Evolutionary conservation across 768 basidiomycete genomes (phyloP), one percentile per base, ranked within the genome.

Genomic region (Amyloporia xantha): DNA sequence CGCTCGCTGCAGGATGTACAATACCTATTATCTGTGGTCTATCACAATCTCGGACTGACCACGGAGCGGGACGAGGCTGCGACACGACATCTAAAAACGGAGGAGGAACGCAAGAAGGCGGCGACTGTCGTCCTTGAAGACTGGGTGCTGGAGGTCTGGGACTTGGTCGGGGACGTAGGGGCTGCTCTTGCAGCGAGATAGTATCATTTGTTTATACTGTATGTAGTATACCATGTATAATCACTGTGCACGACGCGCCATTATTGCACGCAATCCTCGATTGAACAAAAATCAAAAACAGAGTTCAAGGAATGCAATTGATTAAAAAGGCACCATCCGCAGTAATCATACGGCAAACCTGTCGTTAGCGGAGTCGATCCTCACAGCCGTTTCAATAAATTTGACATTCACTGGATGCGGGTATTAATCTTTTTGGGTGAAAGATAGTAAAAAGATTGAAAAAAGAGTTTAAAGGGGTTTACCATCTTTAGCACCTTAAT

Each of bases 21-120:
- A 52, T 90, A 85, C 67, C 64, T 86, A 44, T 65, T 84, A 25
- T 78, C 86, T 7, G 75, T 86, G 33, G 71, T 87, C 24, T 84
- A 82, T 61, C 78, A 91, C 65, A 90, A 84, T 54, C 67, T 89
- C 27, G 78, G 73, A 2, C 70, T 78, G 68, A 59, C 62, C 27
- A 54, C 54, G 21, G 75, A 84, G 51, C 70, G 89, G 30, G 78
- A 87, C 44, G 74, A 69, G 3, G 72, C 70, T 0, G 74, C 79
- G 4, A 62, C 64, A 50, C 69, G 78, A 35, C 78, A 84, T 57
- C 61, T 69, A 11, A 62, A 61, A 30, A 76, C 79, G 0, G 66
- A 74, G 35, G 68, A 66, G 19, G 58, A 71, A 48, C 66, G 69
- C 24, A 68, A 66, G 38, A 59, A 68, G 38, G 56, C 75, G 38